Evolutionary conservation across 805 yeast species (phyloP).

Genomic region (Nakazawaea anatomiae): DNA sequence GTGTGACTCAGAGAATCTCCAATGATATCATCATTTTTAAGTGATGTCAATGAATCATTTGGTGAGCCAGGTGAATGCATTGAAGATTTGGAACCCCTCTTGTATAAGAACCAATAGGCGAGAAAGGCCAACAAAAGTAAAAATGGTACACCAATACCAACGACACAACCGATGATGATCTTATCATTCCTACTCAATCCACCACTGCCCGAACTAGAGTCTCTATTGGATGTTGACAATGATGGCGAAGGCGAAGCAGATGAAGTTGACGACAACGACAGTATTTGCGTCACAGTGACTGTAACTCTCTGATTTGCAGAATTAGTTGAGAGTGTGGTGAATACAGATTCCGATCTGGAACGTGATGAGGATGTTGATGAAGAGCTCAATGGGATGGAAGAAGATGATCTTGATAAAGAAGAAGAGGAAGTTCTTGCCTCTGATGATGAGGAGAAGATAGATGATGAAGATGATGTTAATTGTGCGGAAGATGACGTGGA

Average conservation of each 20-base stretch:
- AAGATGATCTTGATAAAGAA: slow-evolving; percentile 16
- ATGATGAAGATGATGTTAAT: slow-evolving; percentile 3
- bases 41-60: slow-evolving; percentile 4
- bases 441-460: slow-evolving; percentile 9
- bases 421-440: slow-evolving; percentile 15
- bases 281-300: slow-evolving; percentile 10
- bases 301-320: slow-evolving; percentile 5
- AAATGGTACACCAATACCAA: slow-evolving; percentile 65
- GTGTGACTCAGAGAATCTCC: slow-evolving; percentile 11
- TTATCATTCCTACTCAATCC: slow-evolving; percentile 46
- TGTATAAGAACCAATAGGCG: slow-evolving; percentile 7
- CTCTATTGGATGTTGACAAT: slow-evolving; percentile 15
- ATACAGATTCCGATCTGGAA: slow-evolving; percentile 4
- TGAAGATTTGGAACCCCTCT: slow-evolving; percentile 3
- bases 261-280: slow-evolving; percentile 18
- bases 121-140: slow-evolving; percentile 33
- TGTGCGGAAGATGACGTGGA: neutral
- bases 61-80: slow-evolving; percentile 2
- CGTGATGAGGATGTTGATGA: neutral
- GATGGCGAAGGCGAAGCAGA: slow-evolving; percentile 25
- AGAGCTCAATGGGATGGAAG: slow-evolving; percentile 9
- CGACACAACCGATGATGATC: slow-evolving; percentile 62
- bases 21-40: slow-evolving; percentile 7
- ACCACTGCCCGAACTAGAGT: slow-evolving; percentile 13
- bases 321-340: slow-evolving; percentile 7